Conservation (phyloP, 1,284 basidiomycete genomes). For the Cutaneotrichosporon arboriforme region DNA sequence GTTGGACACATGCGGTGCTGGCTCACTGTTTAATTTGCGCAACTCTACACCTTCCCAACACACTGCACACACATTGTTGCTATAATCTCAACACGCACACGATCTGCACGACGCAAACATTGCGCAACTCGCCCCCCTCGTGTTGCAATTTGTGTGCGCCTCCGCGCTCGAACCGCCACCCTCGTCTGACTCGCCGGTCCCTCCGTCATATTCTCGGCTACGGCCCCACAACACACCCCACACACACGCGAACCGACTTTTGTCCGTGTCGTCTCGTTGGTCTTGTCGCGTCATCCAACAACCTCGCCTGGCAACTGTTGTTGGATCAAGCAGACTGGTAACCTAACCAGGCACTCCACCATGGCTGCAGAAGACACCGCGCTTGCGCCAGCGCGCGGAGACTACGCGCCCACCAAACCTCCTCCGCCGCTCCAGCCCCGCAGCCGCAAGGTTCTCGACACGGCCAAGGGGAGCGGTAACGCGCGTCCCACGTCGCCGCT, state of each 20-base stretch:
- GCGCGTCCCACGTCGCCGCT: slow-evolving; percentile 1
- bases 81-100: too few species aligned
- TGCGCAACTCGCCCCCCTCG: too few species aligned
- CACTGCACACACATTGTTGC: too few species aligned
- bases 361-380: slow-evolving; percentile 1
- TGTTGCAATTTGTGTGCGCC: too few species aligned
- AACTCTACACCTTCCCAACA: too few species aligned
- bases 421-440: slow-evolving; percentile 11
- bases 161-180: not conserved
- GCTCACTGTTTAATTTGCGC: too few species aligned
- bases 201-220: not conserved
- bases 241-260: not conserved
- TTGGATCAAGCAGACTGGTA: too few species aligned
- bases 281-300: not conserved
- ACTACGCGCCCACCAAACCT: slow-evolving; percentile 1
- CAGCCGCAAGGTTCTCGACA: slow-evolving; percentile 10
- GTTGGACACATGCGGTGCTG: too few species aligned
- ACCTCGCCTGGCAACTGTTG: too few species aligned
- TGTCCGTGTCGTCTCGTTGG: not conserved
- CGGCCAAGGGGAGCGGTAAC: not conserved
- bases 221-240: not conserved
- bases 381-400: not conserved
- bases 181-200: not conserved
- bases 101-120: too few species aligned
- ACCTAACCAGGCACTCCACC: too few species aligned